phyloP scores from a whole-genome alignment of 2,329 filamentous ascomycete species.

The Calonectria pseudoreteaudii region DNA sequence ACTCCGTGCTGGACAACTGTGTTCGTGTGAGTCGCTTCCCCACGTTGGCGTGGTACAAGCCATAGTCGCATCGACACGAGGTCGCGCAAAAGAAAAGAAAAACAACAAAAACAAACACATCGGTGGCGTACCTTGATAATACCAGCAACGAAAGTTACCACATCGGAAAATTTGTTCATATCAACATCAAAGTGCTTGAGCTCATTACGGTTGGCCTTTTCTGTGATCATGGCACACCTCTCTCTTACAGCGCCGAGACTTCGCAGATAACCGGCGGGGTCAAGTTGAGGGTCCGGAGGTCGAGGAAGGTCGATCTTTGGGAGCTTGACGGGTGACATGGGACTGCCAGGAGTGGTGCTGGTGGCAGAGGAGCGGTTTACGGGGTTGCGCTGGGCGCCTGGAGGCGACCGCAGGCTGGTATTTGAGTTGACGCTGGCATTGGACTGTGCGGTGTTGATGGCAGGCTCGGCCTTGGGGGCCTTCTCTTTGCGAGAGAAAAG shows the following conservation, averaged over 20 bases:
- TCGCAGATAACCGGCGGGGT: conserved; percentile 90
- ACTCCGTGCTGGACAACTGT: neutral
- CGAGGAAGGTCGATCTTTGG: conserved; percentile 85
- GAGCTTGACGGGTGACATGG: conserved; percentile 66
- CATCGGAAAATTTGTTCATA: conserved; percentile 83
- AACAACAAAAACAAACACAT: neutral
- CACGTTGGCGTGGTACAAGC: neutral
- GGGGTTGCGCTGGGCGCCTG: conserved; percentile 44
- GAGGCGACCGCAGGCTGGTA: conserved; percentile 49
- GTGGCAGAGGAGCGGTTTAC: conserved; percentile 64
- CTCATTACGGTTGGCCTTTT: conserved; percentile 81
- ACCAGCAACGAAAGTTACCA: conserved; percentile 87
- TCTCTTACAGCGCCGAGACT: conserved; percentile 92
- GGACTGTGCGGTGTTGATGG: conserved; percentile 59
- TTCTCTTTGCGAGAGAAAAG: conserved; percentile 68
- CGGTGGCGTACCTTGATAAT: conserved; percentile 84
- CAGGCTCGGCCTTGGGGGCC: conserved; percentile 56
- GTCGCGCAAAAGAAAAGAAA: neutral
- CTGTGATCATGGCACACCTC: conserved; percentile 77
- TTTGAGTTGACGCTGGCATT: conserved; percentile 65
- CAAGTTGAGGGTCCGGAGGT: conserved; percentile 86
- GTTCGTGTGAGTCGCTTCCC: neutral
- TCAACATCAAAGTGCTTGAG: conserved; percentile 92
- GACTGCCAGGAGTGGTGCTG: conserved; percentile 60
- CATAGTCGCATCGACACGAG: neutral